Evolutionary conservation across 768 basidiomycete genomes (phyloP), one percentile per base, ranked within the genome.

Genomic region (Pleurotus citrinopileatus): DNA sequence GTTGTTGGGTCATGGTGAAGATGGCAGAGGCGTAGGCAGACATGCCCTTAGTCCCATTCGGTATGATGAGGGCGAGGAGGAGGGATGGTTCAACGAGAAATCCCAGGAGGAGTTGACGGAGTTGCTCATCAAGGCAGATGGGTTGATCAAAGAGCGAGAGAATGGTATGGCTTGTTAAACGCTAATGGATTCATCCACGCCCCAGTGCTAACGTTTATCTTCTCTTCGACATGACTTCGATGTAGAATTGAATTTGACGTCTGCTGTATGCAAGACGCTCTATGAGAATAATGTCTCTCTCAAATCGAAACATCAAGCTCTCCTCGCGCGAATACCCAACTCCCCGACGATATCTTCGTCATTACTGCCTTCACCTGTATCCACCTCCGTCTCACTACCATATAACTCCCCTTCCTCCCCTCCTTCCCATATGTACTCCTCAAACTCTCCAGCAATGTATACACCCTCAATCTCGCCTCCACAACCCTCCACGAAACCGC

Each of bases 51-150:
- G 42, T 22, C 29, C 48, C 15, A 54, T 46, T n/a, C 52, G 29
- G 15, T 59, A 55, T 32, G 48, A 60, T 55, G 46, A 59, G 19
- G 19, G 44, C 26, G 48, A 42, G 20, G 20, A 43, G 12, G 70
- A 75, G 22, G 74, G 76, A 20, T 83, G 84, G 85, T 68, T 78
- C 60, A 73, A 78, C 55, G 86, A 85, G 58, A 79, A 73, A 62
- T 88, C 87, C n/a, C 77, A 82, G 34, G 89, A 87, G 61, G 88
- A 91, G 60, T 76, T 94, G 42, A 76, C 83, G 3, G 78, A 79
- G 38, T 73, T 93, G 38, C 77, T 94, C 29, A 69, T 82, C 42
- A 84, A 85, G 64, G 91, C 90, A 0, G 86, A 87, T 58, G 82
- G 73, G 55, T 73, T 92, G 44, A 91, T 94, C 59, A 86, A 83